These are phyloP conservation scores for Adansonia grandidieri DNA, from an alignment of 441 rosid species.

Conservation along the genomic window DNA sequence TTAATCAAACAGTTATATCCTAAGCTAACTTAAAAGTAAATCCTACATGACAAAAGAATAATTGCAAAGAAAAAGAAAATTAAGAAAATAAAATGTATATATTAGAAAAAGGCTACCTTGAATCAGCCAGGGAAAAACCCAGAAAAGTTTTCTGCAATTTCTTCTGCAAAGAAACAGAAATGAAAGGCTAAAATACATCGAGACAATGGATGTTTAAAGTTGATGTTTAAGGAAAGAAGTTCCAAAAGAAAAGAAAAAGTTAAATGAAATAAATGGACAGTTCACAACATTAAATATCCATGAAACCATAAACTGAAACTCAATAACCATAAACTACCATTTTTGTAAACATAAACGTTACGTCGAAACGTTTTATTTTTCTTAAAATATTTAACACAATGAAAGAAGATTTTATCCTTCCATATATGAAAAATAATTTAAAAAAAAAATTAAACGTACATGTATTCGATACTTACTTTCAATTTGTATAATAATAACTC, in stretches of 20 bases:
- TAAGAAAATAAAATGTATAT: not conserved
- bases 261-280: conserved; percentile 23
- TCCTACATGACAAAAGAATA: not conserved
- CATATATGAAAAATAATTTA: too few species aligned
- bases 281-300: conserved; percentile 14
- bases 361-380: not conserved
- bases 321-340: conserved; percentile 6
- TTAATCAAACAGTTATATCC: conserved; percentile 13
- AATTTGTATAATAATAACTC: too few species aligned
- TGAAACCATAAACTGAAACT: conserved; percentile 12
- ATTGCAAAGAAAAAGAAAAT: too few species aligned
- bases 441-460: too few species aligned
- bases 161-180: conserved; percentile 8
- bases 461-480: too few species aligned
- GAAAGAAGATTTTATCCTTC: too few species aligned
- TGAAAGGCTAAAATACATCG: not conserved
- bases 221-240: not conserved
- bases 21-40: not conserved
- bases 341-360: not conserved
- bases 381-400: not conserved
- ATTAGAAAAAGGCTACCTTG: not conserved
- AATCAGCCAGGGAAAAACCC: conserved; percentile 8
- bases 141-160: not conserved
- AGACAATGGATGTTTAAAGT: conserved; percentile 15
- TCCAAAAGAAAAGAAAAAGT: not conserved